phyloP scores from a whole-genome alignment of 129 eudicot species.

The Apium graveolens region DNA sequence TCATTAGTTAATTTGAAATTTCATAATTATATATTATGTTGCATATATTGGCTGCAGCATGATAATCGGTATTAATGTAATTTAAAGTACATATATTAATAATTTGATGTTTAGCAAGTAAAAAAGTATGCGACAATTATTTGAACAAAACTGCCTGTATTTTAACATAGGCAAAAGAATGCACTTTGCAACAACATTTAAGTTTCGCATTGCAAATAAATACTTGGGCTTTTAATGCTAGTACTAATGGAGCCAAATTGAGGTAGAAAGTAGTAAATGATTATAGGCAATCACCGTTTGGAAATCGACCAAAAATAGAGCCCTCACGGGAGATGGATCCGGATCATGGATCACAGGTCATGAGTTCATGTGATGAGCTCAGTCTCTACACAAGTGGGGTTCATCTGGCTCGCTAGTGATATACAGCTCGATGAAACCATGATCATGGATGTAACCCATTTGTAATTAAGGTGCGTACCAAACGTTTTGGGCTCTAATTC shows the following conservation, averaged over 20 bases:
- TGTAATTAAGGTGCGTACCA: conserved; percentile 6
- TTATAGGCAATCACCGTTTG: neutral
- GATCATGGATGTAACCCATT: too few species aligned
- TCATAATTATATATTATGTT: too few species aligned
- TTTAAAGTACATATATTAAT: too few species aligned
- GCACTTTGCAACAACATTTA: too few species aligned
- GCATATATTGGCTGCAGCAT: too few species aligned
- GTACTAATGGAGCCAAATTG: neutral
- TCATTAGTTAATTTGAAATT: too few species aligned
- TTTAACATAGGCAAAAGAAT: too few species aligned
- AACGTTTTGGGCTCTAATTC: conserved; percentile 2
- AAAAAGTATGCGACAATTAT: too few species aligned
- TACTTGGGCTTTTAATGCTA: neutral
- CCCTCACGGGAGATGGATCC: neutral
- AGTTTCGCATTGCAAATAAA: too few species aligned
- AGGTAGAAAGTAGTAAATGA: neutral
- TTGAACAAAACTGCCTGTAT: too few species aligned
- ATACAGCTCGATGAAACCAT: neutral
- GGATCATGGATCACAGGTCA: neutral
- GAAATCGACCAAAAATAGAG: neutral
- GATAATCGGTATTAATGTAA: too few species aligned
- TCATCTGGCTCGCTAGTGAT: neutral
- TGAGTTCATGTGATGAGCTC: neutral
- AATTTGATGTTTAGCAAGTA: too few species aligned
- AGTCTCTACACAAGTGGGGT: neutral